Evolutionary conservation across 2,329 filamentous ascomycete genomes (phyloP).

Genomic region (Boeremia exigua): DNA sequence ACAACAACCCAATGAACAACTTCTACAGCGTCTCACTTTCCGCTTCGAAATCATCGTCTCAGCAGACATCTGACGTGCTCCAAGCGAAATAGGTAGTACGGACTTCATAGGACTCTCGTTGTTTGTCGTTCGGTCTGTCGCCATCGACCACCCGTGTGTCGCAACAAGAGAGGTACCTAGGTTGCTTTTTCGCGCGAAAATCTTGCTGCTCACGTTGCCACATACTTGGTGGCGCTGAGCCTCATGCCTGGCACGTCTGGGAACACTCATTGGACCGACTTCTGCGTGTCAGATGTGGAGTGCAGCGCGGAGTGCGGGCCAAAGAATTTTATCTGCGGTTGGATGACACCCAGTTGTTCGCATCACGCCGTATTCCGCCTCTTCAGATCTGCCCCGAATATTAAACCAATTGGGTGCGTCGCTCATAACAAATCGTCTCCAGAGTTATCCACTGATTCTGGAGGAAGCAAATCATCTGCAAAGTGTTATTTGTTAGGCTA

Average conservation of each 20-base stretch:
- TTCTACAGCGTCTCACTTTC: not conserved
- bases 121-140: not conserved
- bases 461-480: too few relatives aligned
- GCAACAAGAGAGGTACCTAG: constrained; percentile 2
- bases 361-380: constrained; percentile 9
- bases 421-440: not conserved
- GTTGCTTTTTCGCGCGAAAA: constrained; percentile 26
- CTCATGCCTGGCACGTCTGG: constrained; percentile 10
- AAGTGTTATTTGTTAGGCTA: too few relatives aligned
- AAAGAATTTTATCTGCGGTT: not conserved
- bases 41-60: not conserved
- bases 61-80: not conserved
- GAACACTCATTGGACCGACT: not conserved
- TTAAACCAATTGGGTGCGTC: too few relatives aligned
- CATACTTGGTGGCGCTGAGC: constrained; percentile 19
- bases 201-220: constrained; percentile 10
- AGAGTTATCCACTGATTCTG: too few relatives aligned
- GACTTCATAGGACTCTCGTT: too few relatives aligned
- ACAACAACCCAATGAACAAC: not conserved
- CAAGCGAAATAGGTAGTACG: too few relatives aligned
- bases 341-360: not conserved
- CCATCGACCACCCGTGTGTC: not conserved
- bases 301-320: constrained; percentile 11
- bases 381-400: not conserved
- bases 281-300: constrained; percentile 11